A percentile compares a stretch with the other conserved stretches of the same genome.
phyloP scores from a whole-genome alignment of 2,329 filamentous ascomycete genomes.

The Epichloe brachyelytri region DNA sequence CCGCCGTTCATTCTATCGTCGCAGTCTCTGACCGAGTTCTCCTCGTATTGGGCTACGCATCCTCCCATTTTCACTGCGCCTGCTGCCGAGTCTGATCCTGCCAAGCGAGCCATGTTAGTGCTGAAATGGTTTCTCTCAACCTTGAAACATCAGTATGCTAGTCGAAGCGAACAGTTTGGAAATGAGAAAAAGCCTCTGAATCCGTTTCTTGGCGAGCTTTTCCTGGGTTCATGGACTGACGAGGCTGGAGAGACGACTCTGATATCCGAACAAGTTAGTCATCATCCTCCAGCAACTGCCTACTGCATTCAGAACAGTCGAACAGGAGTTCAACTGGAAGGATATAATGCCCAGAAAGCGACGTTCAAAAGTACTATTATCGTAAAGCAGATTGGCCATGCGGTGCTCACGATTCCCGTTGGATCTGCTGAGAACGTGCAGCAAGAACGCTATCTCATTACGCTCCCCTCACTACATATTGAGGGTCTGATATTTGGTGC shows the following conservation, averaged over 20 bases:
- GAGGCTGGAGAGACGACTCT: conserved; percentile 69
- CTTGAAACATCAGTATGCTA: conserved; percentile 72
- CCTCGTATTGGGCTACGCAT: conserved; percentile 72
- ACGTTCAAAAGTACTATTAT: conserved; percentile 90
- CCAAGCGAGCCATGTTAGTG: conserved; percentile 75
- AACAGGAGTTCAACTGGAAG: conserved; percentile 65
- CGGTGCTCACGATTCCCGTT: conserved; percentile 59
- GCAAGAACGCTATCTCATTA: conserved; percentile 73
- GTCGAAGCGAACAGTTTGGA: conserved; percentile 62
- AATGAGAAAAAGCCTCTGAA: conserved; percentile 98
- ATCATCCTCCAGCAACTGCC: conserved; percentile 89
- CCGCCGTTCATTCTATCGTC: conserved; percentile 73
- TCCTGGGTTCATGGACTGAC: conserved; percentile 83
- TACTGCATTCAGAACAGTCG: conserved; percentile 84
- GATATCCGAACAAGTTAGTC: conserved; percentile 86
- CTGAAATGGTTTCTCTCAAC: conserved; percentile 94
- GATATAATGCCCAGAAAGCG: conserved; percentile 93
- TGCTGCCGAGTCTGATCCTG: conserved; percentile 62
- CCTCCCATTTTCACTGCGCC: conserved; percentile 70
- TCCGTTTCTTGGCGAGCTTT: conserved; percentile 89
- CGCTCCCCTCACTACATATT: conserved; percentile 81
- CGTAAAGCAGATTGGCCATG: conserved; percentile 89
- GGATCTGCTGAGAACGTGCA: conserved; percentile 18
- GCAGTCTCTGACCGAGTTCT: conserved; percentile 69
- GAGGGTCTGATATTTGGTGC: conserved; percentile 79